Percentiles rank a stretch among this genome's conserved stretches.
Conservation (phyloP, 306 rosid species). For the Biancaea sappan region DNA sequence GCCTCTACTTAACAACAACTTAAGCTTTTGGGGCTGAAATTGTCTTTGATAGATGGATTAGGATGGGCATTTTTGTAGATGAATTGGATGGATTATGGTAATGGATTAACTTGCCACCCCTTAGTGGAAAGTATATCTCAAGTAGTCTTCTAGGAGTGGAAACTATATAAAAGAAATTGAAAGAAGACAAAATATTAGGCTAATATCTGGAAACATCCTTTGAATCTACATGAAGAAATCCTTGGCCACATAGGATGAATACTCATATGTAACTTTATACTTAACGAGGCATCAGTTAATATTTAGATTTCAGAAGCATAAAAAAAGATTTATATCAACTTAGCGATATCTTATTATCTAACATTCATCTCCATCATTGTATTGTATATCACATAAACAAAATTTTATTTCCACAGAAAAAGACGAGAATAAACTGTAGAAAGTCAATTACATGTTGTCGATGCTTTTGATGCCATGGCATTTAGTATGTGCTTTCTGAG, state of each 20-base stretch:
- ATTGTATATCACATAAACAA: neutral
- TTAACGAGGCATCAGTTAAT: neutral
- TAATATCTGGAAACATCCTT: neutral
- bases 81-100: neutral
- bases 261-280: neutral
- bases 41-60: neutral
- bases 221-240: neutral
- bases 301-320: neutral
- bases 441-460: neutral
- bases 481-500: neutral
- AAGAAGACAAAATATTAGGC: neutral
- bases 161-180: neutral
- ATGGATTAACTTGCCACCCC: neutral
- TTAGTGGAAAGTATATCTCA: neutral
- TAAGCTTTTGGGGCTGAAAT: too few species aligned
- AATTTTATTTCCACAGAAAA: neutral
- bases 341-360: neutral
- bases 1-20: too few species aligned
- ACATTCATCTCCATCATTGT: neutral
- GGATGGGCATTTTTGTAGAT: neutral
- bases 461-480: neutral
- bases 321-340: neutral
- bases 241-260: neutral
- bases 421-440: neutral
- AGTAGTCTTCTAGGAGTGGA: neutral